A percentile compares a stretch with the other conserved stretches of the same genome.
Evolutionary conservation across 2,329 filamentous ascomycete genomes (phyloP).

Genomic region (Grosmannia clavigera): DNA sequence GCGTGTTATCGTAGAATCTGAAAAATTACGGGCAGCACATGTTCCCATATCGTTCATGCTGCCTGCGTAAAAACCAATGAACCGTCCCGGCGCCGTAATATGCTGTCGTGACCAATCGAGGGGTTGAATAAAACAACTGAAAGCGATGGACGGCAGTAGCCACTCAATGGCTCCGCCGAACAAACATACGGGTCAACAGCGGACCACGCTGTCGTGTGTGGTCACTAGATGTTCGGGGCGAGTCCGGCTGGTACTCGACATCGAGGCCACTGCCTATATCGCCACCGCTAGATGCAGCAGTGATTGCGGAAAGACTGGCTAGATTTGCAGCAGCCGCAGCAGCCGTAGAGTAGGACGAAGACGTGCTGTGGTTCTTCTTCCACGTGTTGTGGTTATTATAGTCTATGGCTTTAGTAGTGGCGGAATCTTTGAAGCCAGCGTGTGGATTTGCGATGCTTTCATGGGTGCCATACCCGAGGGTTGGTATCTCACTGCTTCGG

Average conservation of each 20-base stretch:
- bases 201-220: constrained; percentile 6
- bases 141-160: background rate
- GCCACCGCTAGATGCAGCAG: background rate
- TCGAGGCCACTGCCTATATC: background rate
- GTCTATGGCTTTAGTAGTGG: background rate
- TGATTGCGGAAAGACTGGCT: background rate
- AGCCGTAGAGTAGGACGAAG: constrained; percentile 5
- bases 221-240: constrained; percentile 3
- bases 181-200: constrained; percentile 12
- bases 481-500: constrained; percentile 3
- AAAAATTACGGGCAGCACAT: background rate
- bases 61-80: background rate
- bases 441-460: background rate
- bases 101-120: background rate
- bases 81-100: background rate
- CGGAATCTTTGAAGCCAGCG: background rate
- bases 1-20: background rate
- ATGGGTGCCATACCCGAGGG: background rate
- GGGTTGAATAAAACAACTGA: no score
- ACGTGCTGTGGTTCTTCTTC: constrained; percentile 8
- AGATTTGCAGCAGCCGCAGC: constrained; percentile 2
- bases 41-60: background rate
- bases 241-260: background rate
- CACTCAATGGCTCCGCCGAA: constrained; percentile 10
- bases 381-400: constrained; percentile 1